Evolutionary conservation across 257 asterid genomes (phyloP), one percentile per base, ranked within the genome.

Genomic region (Cynanchum wilfordii): DNA sequence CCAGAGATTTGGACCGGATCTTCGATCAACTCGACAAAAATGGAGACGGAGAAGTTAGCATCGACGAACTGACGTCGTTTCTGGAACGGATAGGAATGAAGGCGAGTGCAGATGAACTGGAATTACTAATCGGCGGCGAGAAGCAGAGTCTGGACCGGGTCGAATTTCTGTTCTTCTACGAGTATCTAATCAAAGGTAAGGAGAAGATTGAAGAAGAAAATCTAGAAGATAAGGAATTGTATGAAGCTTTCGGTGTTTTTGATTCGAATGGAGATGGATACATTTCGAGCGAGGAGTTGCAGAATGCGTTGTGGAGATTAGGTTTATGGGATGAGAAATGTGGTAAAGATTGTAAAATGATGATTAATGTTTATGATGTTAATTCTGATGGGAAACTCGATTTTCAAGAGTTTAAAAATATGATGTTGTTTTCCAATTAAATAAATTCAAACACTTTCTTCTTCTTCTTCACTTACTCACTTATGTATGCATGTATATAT

Each of bases 381-480:
- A 90, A 90, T n/a, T 79, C 85, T 1, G 97, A 90, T 50, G 97
- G 95, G 6, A 82, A 80, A 38, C 80, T 90, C 70, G 96, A 90
- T 80, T 87, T 90, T 17, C 75, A 77, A 0, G 96, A 90, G 89
- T 90, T 88, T 30, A 88, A 87, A 88, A 82, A 84, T 30, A 88
- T 90, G 96, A 88, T 90, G 96, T 62, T 62, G 17, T 4, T 62
- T 62, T 62, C 22, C 47, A 8, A 42, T 11, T 42, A 42, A 42
- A 42, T 42, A 42, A 42, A 42, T 42, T 42, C 10, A 42, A 42
- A 7, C 7, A 1, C 10, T 7, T 42, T 42, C 11, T 42, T 42
- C 47, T 42, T 42, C 47, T 42, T 40, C 10, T 33, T 36, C n/a
- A n/a, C n/a, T n/a, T n/a, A n/a, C n/a, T n/a, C n/a, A n/a, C n/a